phyloP scores from a whole-genome alignment of 2,329 filamentous ascomycete species.

The Fusarium begoniae region DNA sequence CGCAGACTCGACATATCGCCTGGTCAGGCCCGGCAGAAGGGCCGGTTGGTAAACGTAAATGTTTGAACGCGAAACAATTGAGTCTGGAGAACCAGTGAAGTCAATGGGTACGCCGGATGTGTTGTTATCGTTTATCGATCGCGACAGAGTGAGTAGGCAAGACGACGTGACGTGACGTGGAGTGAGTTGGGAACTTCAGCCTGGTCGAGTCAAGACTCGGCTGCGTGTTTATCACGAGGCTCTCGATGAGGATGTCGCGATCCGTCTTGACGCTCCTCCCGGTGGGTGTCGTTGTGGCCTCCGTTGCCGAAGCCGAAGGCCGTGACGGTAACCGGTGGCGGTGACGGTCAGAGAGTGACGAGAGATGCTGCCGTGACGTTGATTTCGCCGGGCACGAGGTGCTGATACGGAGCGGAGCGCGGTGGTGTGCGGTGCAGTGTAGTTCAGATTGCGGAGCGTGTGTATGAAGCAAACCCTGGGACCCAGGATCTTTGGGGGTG shows the following conservation, averaged over 20 bases:
- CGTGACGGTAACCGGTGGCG: conserved; percentile 34
- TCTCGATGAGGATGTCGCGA: conserved; percentile 24
- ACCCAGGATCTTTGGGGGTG: conserved; percentile 50
- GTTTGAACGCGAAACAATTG: conserved; percentile 17
- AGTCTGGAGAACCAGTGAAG: conserved; percentile 1
- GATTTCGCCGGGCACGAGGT: conserved; percentile 35
- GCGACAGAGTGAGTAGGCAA: conserved; percentile 15
- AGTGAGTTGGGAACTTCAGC: conserved; percentile 11
- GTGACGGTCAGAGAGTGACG: conserved; percentile 30
- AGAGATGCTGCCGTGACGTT: conserved; percentile 33
- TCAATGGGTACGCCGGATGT: conserved; percentile 12
- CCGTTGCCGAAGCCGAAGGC: conserved; percentile 34
- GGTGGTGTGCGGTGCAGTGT: conserved; percentile 36
- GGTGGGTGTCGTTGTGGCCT: conserved; percentile 19
- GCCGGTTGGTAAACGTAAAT: conserved; percentile 29
- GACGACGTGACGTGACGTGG: conserved; percentile 34
- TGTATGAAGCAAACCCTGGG: conserved; percentile 44
- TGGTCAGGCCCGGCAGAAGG: conserved; percentile 35
- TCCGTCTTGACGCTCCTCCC: conserved; percentile 21
- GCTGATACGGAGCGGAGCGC: conserved; percentile 38
- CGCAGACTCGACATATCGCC: conserved; percentile 59
- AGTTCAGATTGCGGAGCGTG: conserved; percentile 42
- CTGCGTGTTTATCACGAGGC: conserved; percentile 22
- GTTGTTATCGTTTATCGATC: conserved; percentile 25
- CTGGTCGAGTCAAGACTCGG: not conserved